Base-by-base conservation (phyloP, 805 yeast genomes). In the Wickerhamiella parazyma region DNA sequence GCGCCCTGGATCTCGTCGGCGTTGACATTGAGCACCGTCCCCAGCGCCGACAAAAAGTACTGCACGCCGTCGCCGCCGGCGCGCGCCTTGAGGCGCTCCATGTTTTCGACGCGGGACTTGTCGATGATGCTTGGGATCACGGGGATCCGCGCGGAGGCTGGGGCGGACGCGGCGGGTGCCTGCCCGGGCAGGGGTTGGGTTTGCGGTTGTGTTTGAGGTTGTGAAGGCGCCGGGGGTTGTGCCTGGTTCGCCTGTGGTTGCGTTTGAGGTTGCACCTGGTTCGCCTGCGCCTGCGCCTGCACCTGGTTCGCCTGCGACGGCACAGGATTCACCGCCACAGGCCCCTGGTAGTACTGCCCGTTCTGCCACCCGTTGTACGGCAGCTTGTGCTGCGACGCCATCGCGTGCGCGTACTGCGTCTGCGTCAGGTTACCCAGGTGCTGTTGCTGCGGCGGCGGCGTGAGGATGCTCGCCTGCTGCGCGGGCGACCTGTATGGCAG, bases 1-100 rank as follows among this genome's bases (percentile, higher is more conserved):
- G 47, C 28, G 3, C 21, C 25, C 33, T 39, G 19, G 31, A 58
- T 49, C 29, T 58, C 64, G 18, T 56, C 59, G 9, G 59, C 56
- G 6, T 57, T 42, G 11, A 58, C 56, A 41, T 59, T 61, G 39
- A 62, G 49, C 8, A 58, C 59, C 14, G 62, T 59, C 4, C 62
- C 64, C 22, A 61, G 53, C 17, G 58, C 51, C 4, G 63, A 49
- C 26, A 60, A 41, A 42, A 59, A 56, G 47, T 53, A 61, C 24
- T 54, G 52, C 33, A 55, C 38, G 4, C 62, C 59, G 33, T 59
- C 58, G n/a, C 55, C 46, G 12, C 52, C 44, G 1, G 63, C 51
- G 31, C 60, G 46, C 46, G 53, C 57, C 39, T 51, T 49, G 46
- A 56, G 54, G 44, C 49, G 50, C 10, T 42, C 48, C 2, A 52